Evolutionary conservation across 164 flowering plant genomes (phyloP).

Genomic region (Kalanchoe fedtschenkoi): DNA sequence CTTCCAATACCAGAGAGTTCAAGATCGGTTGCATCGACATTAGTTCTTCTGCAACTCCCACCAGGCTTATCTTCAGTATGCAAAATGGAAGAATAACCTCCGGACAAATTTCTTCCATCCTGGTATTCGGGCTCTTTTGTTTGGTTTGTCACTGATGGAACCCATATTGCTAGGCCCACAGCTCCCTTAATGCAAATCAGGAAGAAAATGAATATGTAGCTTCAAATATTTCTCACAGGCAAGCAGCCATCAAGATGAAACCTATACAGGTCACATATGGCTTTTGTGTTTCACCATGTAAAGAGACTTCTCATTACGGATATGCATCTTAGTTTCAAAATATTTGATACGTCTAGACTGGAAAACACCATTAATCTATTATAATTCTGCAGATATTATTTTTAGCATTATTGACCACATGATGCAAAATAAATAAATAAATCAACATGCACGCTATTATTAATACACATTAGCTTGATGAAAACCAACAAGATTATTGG

Average conservation of each 20-base stretch:
- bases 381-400: too few species aligned
- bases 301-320: background rate
- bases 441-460: too few species aligned
- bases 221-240: too few species aligned
- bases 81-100: slow-evolving; percentile 59
- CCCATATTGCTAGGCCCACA: slow-evolving; percentile 99
- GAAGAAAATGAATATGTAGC: background rate
- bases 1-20: slow-evolving; percentile 56
- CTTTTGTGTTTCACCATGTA: background rate
- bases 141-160: slow-evolving; percentile 85
- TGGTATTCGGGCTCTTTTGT: slow-evolving; percentile 50
- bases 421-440: too few species aligned
- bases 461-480: too few species aligned
- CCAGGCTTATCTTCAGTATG: slow-evolving; percentile 43
- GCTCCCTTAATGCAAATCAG: slow-evolving; percentile 58
- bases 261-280: too few species aligned
- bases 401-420: too few species aligned
- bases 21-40: slow-evolving; percentile 24
- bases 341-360: background rate
- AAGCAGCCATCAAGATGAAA: too few species aligned
- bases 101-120: slow-evolving; percentile 29
- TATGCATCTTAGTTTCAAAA: background rate
- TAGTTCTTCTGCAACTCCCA: slow-evolving; percentile 28
- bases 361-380: too few species aligned
- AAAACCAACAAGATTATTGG: too few species aligned